Percentiles rank a stretch among this genome's conserved stretches.
Evolutionary conservation across 768 basidiomycete species (phyloP).

Genomic region (Suillus alpinus): DNA sequence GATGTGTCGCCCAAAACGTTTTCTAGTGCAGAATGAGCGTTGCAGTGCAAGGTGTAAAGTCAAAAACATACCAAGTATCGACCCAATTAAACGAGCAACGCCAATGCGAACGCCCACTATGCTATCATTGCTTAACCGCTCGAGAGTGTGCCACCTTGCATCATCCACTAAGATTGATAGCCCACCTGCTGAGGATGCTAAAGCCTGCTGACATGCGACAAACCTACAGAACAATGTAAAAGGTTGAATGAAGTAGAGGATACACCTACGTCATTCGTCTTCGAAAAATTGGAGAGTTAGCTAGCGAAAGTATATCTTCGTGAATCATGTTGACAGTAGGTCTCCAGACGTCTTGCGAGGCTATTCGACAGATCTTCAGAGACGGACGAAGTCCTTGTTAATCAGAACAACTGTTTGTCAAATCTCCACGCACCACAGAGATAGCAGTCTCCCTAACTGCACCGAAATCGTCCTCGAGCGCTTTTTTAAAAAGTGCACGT

Average conservation of each 20-base stretch:
- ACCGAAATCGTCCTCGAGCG: conserved; percentile 76
- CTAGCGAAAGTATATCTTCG: conserved; percentile 41
- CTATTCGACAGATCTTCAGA: conserved; percentile 4
- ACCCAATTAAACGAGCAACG: conserved; percentile 69
- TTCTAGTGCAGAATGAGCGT: background rate
- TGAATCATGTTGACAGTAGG: conserved; percentile 37
- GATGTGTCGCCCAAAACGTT: background rate
- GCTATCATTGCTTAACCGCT: conserved; percentile 55
- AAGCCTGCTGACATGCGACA: conserved; percentile 67
- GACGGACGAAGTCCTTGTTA: background rate
- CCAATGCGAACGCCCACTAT: conserved; percentile 86
- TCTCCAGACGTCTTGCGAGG: conserved; percentile 22
- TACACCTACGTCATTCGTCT: conserved; percentile 69
- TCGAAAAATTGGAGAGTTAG: conserved; percentile 48
- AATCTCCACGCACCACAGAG: conserved; percentile 47
- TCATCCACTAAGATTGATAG: conserved; percentile 40
- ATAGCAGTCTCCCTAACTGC: conserved; percentile 81
- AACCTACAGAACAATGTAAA: conserved; percentile 47
- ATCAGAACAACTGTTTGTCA: conserved; percentile 10
- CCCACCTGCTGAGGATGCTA: conserved; percentile 38
- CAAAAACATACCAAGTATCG: conserved; percentile 49
- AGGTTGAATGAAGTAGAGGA: conserved; percentile 11
- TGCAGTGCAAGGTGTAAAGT: conserved; percentile 1
- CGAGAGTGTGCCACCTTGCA: conserved; percentile 48
- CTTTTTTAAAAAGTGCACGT: conserved; percentile 53